Base-by-base conservation (phyloP, 306 rosid genomes). In the Citrullus colocynthis region DNA sequence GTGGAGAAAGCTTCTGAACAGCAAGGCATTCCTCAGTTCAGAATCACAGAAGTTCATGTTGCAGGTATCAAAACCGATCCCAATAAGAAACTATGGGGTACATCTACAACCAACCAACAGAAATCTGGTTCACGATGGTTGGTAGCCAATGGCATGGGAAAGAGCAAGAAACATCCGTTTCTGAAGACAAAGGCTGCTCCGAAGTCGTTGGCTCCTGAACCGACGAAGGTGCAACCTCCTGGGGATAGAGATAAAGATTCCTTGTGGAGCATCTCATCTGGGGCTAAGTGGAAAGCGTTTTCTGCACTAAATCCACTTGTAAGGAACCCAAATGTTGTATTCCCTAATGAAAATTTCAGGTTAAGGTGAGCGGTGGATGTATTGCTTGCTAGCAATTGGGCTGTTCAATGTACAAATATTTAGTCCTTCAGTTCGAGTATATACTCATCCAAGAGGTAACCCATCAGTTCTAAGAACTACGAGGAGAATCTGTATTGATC, bases 81-180 rank as follows among this genome's bases (percentile, higher is more conserved):
- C 2, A 80, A 71, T 77, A 92, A 83, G 89, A 87, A 89, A 83
- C 85, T 82, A 52, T 87, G 93, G 93, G 92, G 91, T 55, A 81
- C 81, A 28, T 75, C 88, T 54, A 81, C 82, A 24, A 69, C 88
- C 17, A 80, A 39, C 56, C 90, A 89, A 84, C 90, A 90, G 62
- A 84, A 90, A 49, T 90, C 97, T 9, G 92, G 93, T 76, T 95
- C 99, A 4, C 96, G 99, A 13, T 92, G 99, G 99, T 78, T 92
- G 87, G 77, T 95, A 66, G 97, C 97, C 7, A 90, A 89, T 77
- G 99, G 97, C 78, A 90, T 90, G 97, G 92, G 97, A 21, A 95
- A 92, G 81, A 73, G 62, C 82, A 86, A 82, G 76, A 89, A 88
- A 78, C 84, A 90, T 78, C 88, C 89, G 51, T 42, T 84, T 8